Base-by-base conservation (phyloP, 768 basidiomycete genomes). In the Tricholoma sp. region DNA sequence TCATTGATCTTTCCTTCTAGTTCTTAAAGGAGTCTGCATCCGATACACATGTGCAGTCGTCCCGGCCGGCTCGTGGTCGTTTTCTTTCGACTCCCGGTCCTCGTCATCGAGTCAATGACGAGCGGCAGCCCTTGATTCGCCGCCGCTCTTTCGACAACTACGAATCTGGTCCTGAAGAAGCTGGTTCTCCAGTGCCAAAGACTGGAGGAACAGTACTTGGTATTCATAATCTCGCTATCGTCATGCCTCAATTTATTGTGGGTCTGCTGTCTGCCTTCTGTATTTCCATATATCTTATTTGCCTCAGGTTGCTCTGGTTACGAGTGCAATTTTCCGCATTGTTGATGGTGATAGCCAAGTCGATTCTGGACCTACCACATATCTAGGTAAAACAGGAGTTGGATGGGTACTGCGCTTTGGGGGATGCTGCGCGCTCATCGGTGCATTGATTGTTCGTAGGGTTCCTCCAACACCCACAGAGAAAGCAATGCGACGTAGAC, bases 401-500 rank as follows among this genome's bases (percentile, higher is more conserved):
- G 91, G 88, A 2, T 97, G 94, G 94, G 90, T 96, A 6, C 72
- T 98, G 55, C 85, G 94, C 15, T 96, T 96, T 64, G 95, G 95
- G 50, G 95, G 94, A 36, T 66, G 92, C 8, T 93, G 90, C 68
- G 85, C 94, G 0, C 71, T 97, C 74, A 82, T 86, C 34, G 94
- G 91, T 31, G 94, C 94, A 4, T 60, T 83, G 3, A 79, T 91
- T 61, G 87, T 89, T 31, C 85, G 90, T 49, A 84, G 80, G 75
- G 91, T 97, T 0, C 85, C 95, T 12, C 91, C 86, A 0, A 98
- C 95, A 18, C 88, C 85, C 50, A 91, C 94, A 4, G 95, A 98
- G 74, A 91, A 85, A 73, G 86, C 91, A 56, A 97, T 94, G 85
- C 80, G 89, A 54, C 79, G 89, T 17, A 80, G 91, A 48, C 77